Base-by-base conservation (phyloP, 2,329 filamentous ascomycete genomes). In the Lachnellula hyalina region DNA sequence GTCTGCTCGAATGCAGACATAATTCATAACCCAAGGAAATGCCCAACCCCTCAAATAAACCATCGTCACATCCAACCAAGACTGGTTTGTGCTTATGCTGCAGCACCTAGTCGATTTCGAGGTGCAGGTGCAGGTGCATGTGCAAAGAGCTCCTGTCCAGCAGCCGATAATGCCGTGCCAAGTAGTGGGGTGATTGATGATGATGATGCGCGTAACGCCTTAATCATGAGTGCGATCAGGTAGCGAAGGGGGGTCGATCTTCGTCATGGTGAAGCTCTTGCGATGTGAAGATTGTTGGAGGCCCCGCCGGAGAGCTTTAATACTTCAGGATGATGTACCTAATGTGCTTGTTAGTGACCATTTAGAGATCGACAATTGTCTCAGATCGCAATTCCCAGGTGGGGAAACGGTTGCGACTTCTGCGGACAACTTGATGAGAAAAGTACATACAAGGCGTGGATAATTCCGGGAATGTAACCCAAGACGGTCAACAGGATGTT, bases 251-350 rank as follows among this genome's bases (percentile, higher is more conserved):
- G 54, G 53, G 61, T 42, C 59, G 56, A 48, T 14, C 54, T 56
- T 55, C 53, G 54, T 55, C 57, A 49, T 28, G 40, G 36, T 44
- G 40, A 28, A 8, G 21, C 12, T 36, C 19, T 41, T 23, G 17
- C 28, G 34, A 41, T 1, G 36, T 19, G 32, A 38, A 14, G 7
- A 15, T 28, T 7, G 25, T 25, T 28, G 32, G 38, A 21, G 40
- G 14, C 47, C 41, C 54, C 41, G 28, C 47, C 14, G 4, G 50
- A 46, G 41, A 8, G 38, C 8, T 47, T 73, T 90, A 95, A 72
- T 91, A 93, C 76, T 93, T 94, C 68, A 94, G 80, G 65, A 96
- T 94, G 69, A 96, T 92, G 81, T 94, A 85, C 62, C 83, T 85
- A 67, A 36, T 61, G 35, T 12, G 15, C 2, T 32, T 53, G 56